Percentiles rank a stretch among this genome's conserved stretches.
phyloP scores from a whole-genome alignment of 1,139 yeast genomes.

The Tardiomyces digboiensis region DNA sequence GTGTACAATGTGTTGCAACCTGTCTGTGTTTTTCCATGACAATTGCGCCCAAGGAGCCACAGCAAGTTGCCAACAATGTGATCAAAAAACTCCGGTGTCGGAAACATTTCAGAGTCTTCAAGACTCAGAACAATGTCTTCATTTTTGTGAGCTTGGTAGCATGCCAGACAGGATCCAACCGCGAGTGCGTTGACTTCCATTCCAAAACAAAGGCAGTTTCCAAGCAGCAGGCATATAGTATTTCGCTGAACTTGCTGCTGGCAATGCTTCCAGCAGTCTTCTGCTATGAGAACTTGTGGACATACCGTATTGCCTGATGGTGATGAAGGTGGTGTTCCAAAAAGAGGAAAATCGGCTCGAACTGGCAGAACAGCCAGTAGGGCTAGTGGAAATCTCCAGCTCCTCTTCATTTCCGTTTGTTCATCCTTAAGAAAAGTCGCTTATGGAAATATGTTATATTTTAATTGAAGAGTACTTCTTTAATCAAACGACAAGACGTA shows the following conservation, averaged over 20 bases:
- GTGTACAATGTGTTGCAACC: not conserved
- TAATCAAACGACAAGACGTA: not conserved
- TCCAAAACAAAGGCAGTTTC: constrained; percentile 9
- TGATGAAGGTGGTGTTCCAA: constrained; percentile 3
- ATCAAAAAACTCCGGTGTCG: constrained; percentile 10
- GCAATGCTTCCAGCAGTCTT: constrained; percentile 16
- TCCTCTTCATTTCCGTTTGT: not conserved
- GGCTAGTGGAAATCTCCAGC: constrained; percentile 2
- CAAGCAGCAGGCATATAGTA: constrained; percentile 9
- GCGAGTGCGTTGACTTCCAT: constrained; percentile 7
- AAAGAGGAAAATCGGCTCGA: constrained; percentile 2
- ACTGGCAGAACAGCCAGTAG: constrained; percentile 6
- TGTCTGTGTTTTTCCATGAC: not conserved
- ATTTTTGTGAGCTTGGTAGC: constrained; percentile 10
- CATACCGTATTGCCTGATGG: constrained; percentile 3
- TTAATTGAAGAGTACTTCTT: not conserved
- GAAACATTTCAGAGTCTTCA: constrained; percentile 12
- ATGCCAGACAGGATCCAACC: constrained; percentile 13
- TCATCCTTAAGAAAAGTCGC: not conserved
- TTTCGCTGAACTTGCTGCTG: constrained; percentile 9
- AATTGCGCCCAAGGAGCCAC: constrained; percentile 11
- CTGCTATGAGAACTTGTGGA: constrained; percentile 5
- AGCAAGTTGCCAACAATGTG: constrained; percentile 16
- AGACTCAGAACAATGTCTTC: constrained; percentile 11
- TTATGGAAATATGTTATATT: not conserved